phyloP scores from a whole-genome alignment of 805 yeast species.

The Wickerhamomyces chaumierensis region DNA sequence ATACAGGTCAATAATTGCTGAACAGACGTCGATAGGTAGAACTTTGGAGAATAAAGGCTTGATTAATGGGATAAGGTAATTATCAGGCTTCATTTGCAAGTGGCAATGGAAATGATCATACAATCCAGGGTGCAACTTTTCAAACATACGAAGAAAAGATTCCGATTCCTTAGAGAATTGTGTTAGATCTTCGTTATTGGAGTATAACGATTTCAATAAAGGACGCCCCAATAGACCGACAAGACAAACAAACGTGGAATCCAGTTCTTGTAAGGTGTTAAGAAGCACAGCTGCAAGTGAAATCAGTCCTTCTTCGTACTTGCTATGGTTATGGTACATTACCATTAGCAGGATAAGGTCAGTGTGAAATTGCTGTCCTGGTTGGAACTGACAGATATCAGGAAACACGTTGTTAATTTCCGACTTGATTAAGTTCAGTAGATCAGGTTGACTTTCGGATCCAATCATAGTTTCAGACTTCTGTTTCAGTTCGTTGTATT shows the following conservation, averaged over 20 bases:
- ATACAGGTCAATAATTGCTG: constrained; percentile 44
- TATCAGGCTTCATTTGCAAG: constrained; percentile 28
- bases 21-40: constrained; percentile 33
- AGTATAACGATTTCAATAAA: constrained; percentile 22
- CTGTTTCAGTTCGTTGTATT: constrained; percentile 2
- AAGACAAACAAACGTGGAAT: constrained; percentile 28
- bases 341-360: constrained; percentile 23
- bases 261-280: constrained; percentile 22
- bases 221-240: constrained; percentile 27
- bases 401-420: constrained; percentile 24
- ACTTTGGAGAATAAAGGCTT: constrained; percentile 34
- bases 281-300: constrained; percentile 31
- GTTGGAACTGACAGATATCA: constrained; percentile 26
- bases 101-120: constrained; percentile 35
- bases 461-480: too few relatives aligned
- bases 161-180: constrained; percentile 26
- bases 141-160: constrained; percentile 38
- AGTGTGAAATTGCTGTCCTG: constrained; percentile 18
- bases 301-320: constrained; percentile 26
- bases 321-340: constrained; percentile 19
- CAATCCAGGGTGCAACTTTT: constrained; percentile 31
- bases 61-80: constrained; percentile 32
- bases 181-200: constrained; percentile 10
- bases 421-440: too few relatives aligned
- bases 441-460: too few relatives aligned